Evolutionary conservation across 2,329 filamentous ascomycete species (phyloP).

Genomic region (Aspergillus carbonarius): DNA sequence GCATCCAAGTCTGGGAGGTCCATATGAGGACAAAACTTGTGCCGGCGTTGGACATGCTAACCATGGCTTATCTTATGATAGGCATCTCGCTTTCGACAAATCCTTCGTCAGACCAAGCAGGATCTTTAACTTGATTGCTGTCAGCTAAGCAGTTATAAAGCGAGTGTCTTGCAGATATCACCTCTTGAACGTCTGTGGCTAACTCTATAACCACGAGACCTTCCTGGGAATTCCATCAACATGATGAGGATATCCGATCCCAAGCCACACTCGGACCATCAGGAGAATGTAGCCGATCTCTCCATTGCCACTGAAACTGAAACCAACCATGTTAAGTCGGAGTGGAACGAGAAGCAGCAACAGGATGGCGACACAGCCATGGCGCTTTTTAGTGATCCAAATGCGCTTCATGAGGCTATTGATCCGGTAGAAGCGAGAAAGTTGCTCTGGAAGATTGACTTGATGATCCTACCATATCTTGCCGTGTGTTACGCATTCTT

Average conservation of each 20-base stretch:
- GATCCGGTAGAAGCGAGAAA: conserved; percentile 49
- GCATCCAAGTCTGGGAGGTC: neutral
- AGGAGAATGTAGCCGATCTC: conserved; percentile 22
- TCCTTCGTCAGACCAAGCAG: neutral
- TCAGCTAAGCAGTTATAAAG: neutral
- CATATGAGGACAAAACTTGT: neutral
- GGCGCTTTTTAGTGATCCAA: conserved; percentile 49
- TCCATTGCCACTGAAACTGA: conserved; percentile 31
- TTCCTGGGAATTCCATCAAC: neutral
- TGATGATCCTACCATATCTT: conserved; percentile 59
- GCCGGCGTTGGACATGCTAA: neutral
- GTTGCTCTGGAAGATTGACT: conserved; percentile 57
- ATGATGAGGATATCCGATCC: neutral
- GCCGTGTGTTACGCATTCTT: conserved; percentile 56
- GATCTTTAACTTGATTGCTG: neutral
- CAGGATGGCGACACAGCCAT: conserved; percentile 52
- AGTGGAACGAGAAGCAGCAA: conserved; percentile 30
- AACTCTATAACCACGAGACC: neutral
- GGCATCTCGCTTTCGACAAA: neutral
- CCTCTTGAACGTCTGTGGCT: neutral
- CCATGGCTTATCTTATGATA: neutral
- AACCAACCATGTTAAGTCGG: conserved; percentile 19
- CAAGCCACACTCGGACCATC: neutral
- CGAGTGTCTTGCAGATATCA: neutral
- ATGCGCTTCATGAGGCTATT: conserved; percentile 49